Evolutionary conservation across 805 yeast genomes (phyloP).

Genomic region (Torulaspora franciscae): DNA sequence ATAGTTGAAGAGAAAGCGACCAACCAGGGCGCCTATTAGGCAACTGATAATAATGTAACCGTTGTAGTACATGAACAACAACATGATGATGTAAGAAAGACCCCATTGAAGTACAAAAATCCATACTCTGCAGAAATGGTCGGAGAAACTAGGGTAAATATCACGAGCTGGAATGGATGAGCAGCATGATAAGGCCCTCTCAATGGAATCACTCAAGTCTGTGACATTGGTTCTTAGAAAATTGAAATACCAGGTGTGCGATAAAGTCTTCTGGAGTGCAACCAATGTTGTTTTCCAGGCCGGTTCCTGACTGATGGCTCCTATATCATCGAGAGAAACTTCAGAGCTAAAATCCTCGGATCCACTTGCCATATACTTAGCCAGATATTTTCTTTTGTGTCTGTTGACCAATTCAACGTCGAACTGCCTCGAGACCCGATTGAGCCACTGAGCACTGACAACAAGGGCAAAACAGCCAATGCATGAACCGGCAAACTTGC

Average conservation of each 20-base stretch:
- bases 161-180: constrained; percentile 14
- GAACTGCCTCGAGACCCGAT: constrained; percentile 50
- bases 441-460: constrained; percentile 52
- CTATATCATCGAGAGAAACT: constrained; percentile 1
- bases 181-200: constrained; percentile 9
- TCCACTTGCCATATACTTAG: constrained; percentile 3
- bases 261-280: constrained; percentile 26
- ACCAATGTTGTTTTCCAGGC: constrained; percentile 13
- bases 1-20: constrained; percentile 49
- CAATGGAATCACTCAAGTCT: constrained; percentile 1
- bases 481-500: constrained; percentile 70
- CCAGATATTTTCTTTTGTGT: constrained; percentile 15
- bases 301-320: constrained; percentile 6
- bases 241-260: constrained; percentile 36
- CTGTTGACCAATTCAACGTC: constrained; percentile 39
- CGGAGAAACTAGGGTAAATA: constrained; percentile 41
- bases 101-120: constrained; percentile 60
- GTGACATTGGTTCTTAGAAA: constrained; percentile 4
- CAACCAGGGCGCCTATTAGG: constrained; percentile 56
- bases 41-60: constrained; percentile 63
- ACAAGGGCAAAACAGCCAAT: constrained; percentile 61
- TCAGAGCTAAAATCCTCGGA: constrained; percentile 12
- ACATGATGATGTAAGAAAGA: constrained; percentile 59
- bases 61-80: constrained; percentile 70
- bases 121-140: constrained; percentile 47